Base-by-base conservation (phyloP, 495 filamentous ascomycete species). In the Sphaerosporella brunnea region DNA sequence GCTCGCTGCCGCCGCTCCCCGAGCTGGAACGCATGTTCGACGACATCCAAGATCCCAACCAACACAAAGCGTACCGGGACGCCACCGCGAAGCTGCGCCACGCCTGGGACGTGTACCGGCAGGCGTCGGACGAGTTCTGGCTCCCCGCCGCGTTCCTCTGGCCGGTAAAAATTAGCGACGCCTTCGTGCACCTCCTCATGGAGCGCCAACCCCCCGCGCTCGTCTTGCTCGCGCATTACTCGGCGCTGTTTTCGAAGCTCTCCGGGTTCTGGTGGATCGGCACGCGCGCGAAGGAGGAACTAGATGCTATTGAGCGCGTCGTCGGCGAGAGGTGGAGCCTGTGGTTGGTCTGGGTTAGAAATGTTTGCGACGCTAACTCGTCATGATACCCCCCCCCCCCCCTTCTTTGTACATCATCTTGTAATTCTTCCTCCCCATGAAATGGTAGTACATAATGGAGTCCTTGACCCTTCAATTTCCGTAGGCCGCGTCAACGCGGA, bases 281-380 rank as follows among this genome's bases (percentile, higher is more conserved):
- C 11, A 36, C 15, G 48, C 42, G 23, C 48, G 51, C 18, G 38
- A 47, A 26, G 48, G 45, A 42, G 47, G 41, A 41, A 26, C 35
- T 48, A 63, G 32, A 58, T 18, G 24, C 23, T 9, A 46, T 46
- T 36, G 43, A 36, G 28, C 13, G n/a, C 13, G 15, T 36, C 9
- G 15, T 46, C 1, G n/a, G 58, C 30, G 21, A 65, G 47, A 13
- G 58, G 56, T 16, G 61, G 55, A 9, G 59, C 61, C 7, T 68
- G 67, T 49, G 70, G 67, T 53, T 75, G 71, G 9, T 63, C 54
- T 34, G 73, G 69, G 47, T 43, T 11, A 24, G 40, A 18, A 23
- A 26, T 9, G 40, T 43, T n/a, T n/a, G n/a, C n/a, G n/a, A n/a
- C n/a, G n/a, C n/a, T n/a, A n/a, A n/a, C n/a, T n/a, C n/a, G n/a